Conservation (phyloP, 352 stramenopile species). For the Lagenidium giganteum region DNA sequence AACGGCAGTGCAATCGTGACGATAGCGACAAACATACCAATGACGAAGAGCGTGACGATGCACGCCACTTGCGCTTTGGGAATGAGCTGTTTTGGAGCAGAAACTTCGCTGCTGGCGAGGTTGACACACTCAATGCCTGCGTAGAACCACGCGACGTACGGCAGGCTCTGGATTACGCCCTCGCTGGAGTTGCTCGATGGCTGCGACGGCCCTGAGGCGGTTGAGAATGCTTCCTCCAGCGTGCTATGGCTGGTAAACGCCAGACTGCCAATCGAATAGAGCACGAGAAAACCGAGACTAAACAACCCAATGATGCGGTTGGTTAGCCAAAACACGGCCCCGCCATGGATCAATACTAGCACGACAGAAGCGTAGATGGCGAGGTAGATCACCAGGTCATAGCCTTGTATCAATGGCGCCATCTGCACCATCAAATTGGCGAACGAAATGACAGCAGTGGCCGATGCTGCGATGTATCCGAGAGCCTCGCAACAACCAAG, state of each 20-base stretch:
- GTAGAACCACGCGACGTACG: too few species aligned
- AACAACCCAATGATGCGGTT: slow-evolving; percentile 8
- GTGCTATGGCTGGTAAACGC: too few species aligned
- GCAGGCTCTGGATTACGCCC: too few species aligned
- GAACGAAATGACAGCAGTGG: slow-evolving; percentile 8
- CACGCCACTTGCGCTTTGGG: too few species aligned
- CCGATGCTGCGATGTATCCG: slow-evolving; percentile 16
- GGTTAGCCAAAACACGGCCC: slow-evolving; percentile 13
- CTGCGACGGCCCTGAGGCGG: too few species aligned
- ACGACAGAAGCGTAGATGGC: slow-evolving; percentile 8
- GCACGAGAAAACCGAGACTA: slow-evolving; percentile 3
- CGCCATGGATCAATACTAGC: slow-evolving; percentile 9
- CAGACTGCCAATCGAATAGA: slow-evolving; percentile 15
- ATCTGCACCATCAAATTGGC: slow-evolving; percentile 6
- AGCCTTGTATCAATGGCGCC: background rate
- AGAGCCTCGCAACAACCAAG: slow-evolving; percentile 22
- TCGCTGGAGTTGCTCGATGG: too few species aligned
- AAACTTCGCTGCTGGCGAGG: too few species aligned
- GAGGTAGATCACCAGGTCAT: slow-evolving; percentile 9
- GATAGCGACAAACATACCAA: too few species aligned
- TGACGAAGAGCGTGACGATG: too few species aligned
- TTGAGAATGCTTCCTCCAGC: too few species aligned
- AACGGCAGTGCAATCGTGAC: slow-evolving; percentile 4
- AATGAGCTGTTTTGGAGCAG: too few species aligned
- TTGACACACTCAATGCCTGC: too few species aligned